A percentile compares a stretch with the other conserved stretches of the same genome.
Evolutionary conservation across 805 yeast genomes (phyloP).

Genomic region (Teunomyces funiuensis): DNA sequence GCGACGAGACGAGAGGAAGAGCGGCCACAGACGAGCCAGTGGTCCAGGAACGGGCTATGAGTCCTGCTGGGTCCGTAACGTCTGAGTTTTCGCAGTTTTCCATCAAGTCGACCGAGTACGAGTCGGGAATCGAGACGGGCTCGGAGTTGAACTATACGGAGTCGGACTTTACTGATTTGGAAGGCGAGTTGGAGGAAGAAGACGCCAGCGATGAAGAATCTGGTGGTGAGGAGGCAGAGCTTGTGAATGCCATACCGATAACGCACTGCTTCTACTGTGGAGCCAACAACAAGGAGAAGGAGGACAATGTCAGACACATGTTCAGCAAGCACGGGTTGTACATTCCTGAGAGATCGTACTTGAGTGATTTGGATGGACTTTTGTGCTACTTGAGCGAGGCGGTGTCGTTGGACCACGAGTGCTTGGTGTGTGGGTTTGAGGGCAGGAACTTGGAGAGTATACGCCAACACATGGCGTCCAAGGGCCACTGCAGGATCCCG

Average conservation of each 20-base stretch:
- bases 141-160: constrained; percentile 47
- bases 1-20: constrained; percentile 16
- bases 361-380: constrained; percentile 39
- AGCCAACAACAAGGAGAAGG: constrained; percentile 49
- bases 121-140: constrained; percentile 44
- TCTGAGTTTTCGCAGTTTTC: constrained; percentile 60
- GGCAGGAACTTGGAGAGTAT: constrained; percentile 43
- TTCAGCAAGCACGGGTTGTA: constrained; percentile 45
- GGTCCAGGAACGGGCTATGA: constrained; percentile 32
- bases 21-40: constrained; percentile 18
- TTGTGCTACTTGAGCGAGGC: constrained; percentile 38
- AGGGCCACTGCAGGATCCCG: constrained; percentile 48
- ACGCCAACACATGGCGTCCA: constrained; percentile 43
- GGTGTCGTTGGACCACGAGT: constrained; percentile 40
- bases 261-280: constrained; percentile 62
- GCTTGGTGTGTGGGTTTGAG: constrained; percentile 44
- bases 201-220: constrained; percentile 29
- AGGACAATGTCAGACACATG: constrained; percentile 51
- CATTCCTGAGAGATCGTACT: constrained; percentile 42
- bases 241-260: constrained; percentile 41
- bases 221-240: constrained; percentile 26
- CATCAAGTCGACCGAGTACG: constrained; percentile 35
- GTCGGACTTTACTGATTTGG: constrained; percentile 19
- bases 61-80: constrained; percentile 55
- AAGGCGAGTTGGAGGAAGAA: constrained; percentile 9